A percentile compares a stretch with the other conserved stretches of the same genome.
phyloP scores from a whole-genome alignment of 352 stramenopile species.

The Phytophthora lateralis region DNA sequence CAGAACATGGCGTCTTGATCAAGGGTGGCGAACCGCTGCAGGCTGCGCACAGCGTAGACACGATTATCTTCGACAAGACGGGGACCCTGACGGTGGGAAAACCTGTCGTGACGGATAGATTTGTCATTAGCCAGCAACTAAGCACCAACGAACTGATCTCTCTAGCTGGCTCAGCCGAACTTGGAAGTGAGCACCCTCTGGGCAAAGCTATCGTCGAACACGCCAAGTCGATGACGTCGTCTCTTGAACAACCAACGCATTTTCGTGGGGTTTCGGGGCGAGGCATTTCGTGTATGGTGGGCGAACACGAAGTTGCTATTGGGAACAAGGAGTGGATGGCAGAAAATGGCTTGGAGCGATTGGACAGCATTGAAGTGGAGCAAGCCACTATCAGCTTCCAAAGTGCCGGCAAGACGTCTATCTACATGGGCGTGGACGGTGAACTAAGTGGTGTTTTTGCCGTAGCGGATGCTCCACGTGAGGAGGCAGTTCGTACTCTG shows the following conservation, averaged over 20 bases:
- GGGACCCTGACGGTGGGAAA: slow-evolving; percentile 95
- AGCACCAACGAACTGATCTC: slow-evolving; percentile 75
- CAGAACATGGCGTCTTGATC: slow-evolving; percentile 96
- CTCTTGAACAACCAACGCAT: slow-evolving; percentile 60
- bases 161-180: slow-evolving; percentile 88
- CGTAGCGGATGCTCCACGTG: slow-evolving; percentile 82
- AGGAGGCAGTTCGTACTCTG: slow-evolving; percentile 87
- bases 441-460: slow-evolving; percentile 73
- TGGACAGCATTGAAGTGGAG: slow-evolving; percentile 51
- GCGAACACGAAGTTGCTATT: slow-evolving; percentile 71
- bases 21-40: slow-evolving; percentile 95
- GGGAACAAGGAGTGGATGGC: slow-evolving; percentile 91
- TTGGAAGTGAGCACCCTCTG: slow-evolving; percentile 93
- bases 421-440: slow-evolving; percentile 90
- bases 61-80: slow-evolving; percentile 99
- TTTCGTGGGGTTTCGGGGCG: slow-evolving; percentile 87
- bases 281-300: slow-evolving; percentile 76
- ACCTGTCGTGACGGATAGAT: slow-evolving; percentile 79
- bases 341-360: slow-evolving; percentile 62
- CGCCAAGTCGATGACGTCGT: slow-evolving; percentile 69
- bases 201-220: slow-evolving; percentile 92
- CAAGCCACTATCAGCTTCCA: slow-evolving; percentile 64
- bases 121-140: slow-evolving; percentile 59
- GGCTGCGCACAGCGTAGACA: slow-evolving; percentile 87
- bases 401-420: slow-evolving; percentile 91